Percentiles rank a stretch among this genome's conserved stretches.
Evolutionary conservation across 1,139 yeast genomes (phyloP).

Genomic region (Scheffersomyces titani): DNA sequence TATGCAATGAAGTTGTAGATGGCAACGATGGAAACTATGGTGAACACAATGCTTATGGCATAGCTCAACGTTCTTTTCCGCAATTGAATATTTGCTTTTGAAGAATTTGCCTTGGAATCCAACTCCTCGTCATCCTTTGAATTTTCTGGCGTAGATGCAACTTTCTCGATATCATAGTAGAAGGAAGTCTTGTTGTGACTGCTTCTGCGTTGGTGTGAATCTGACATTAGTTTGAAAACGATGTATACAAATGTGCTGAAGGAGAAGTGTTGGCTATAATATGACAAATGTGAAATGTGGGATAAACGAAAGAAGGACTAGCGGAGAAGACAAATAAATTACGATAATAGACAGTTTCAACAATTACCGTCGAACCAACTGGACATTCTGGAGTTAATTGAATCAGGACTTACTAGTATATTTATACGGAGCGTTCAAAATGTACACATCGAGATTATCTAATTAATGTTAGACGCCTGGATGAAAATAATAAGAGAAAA

Average conservation of each 20-base stretch:
- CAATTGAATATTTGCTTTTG: slow-evolving; percentile 2
- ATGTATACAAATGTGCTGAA: neutral
- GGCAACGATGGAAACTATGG: neutral
- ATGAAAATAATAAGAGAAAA: neutral
- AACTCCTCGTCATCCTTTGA: neutral
- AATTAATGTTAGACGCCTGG: neutral
- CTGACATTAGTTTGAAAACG: slow-evolving; percentile 2
- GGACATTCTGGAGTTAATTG: neutral
- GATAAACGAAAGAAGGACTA: neutral
- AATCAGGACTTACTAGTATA: neutral
- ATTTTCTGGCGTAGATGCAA: neutral
- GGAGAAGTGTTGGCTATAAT: neutral
- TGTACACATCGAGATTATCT: neutral
- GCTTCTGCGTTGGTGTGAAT: slow-evolving; percentile 11
- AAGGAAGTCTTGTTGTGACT: slow-evolving; percentile 13
- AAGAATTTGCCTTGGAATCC: slow-evolving; percentile 7
- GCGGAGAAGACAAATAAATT: neutral
- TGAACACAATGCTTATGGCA: neutral
- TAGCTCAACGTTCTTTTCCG: neutral
- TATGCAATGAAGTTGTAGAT: neutral
- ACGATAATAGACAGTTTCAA: neutral
- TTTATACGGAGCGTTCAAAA: neutral
- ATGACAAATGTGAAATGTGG: neutral
- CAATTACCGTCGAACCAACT: neutral
- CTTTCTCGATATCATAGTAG: slow-evolving; percentile 18